Percentiles rank a stretch among this genome's conserved stretches.
phyloP scores from a whole-genome alignment of 2,329 filamentous ascomycete species.

The Claviceps sp. region DNA sequence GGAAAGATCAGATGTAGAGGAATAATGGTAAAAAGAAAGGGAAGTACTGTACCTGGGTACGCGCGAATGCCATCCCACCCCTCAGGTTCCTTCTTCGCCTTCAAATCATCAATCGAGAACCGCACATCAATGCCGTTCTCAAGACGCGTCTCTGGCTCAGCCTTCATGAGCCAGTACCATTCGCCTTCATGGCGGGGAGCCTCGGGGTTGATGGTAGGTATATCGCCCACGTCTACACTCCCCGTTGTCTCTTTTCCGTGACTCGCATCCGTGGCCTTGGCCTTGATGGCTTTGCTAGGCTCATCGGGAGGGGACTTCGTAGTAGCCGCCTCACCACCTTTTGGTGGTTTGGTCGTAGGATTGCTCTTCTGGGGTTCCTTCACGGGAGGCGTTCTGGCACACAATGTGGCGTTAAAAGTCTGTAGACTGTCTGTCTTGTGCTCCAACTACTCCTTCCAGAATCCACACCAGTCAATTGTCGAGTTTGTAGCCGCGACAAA shows the following conservation, averaged over 20 bases:
- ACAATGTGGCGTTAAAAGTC: not conserved
- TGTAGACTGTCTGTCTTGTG: no score
- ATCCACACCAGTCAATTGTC: not conserved
- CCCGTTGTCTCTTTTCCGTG: not conserved
- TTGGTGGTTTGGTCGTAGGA: not conserved
- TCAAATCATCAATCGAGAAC: slow-evolving; percentile 88
- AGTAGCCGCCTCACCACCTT: not conserved
- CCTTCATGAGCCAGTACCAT: slow-evolving; percentile 72
- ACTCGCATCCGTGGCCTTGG: not conserved
- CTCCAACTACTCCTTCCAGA: not conserved
- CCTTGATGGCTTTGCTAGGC: slow-evolving; percentile 1
- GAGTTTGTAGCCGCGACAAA: not conserved
- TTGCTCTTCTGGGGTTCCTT: not conserved
- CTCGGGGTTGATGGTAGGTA: slow-evolving; percentile 25
- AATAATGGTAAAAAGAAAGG: not conserved
- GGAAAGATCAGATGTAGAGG: no score
- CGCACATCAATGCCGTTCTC: slow-evolving; percentile 81
- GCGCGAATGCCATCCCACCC: slow-evolving; percentile 65
- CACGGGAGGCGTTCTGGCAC: not conserved
- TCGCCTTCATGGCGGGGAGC: slow-evolving; percentile 26
- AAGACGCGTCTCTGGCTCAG: slow-evolving; percentile 73
- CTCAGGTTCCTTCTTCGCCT: slow-evolving; percentile 59
- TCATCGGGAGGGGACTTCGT: not conserved
- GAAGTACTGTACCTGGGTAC: slow-evolving; percentile 27
- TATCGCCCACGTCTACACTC: slow-evolving; percentile 15